Base-by-base conservation (phyloP, 805 yeast species). In the Clavispora asparagi region DNA sequence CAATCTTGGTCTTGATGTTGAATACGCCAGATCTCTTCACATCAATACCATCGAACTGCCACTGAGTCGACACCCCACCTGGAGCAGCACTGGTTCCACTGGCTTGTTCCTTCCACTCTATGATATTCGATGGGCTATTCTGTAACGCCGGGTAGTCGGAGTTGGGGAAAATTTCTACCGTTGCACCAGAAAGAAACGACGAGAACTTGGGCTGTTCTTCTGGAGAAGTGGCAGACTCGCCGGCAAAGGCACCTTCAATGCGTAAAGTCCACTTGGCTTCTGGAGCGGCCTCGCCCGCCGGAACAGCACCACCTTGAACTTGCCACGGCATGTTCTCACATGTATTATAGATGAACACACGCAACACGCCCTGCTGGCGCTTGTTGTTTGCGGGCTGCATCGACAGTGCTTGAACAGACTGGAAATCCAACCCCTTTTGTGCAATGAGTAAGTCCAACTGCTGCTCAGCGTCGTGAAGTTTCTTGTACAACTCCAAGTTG, bases 321-420 rank as follows among this genome's bases (percentile, higher is more conserved):
- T 72, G 77, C 98, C 98, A 94, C 39, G 92, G 87, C 67, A 92
- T 98, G 62, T 87, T 87, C 50, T 83, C 87, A 28, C 85, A 72
- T 5, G 88, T 84, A 61, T 87, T 89, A 58, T 91, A 89, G 16
- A 94, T 73, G 60, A 83, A 92, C 14, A 94, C 78, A 46, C 98
- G 79, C 55, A 94, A 73, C 12, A 76, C 73, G 44, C 85, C 83
- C 32, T 80, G 80, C 51, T 78, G 78, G 31, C 67, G 56, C 49
- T 63, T 59, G 49, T 54, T 61, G 58, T 49, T 69, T 40, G 59
- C 60, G 51, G 71, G 72, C 55, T 63, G 74, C 61, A 64, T 57
- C 40, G 63, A 64, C 51, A 64, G 72, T 56, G 68, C 65, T 52
- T 68, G 74, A 37, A 67, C 65, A 52, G 91, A 95, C 62, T 88